Conservation (phyloP, 2,329 filamentous ascomycete species). For the Dactylellina parvicollis region DNA sequence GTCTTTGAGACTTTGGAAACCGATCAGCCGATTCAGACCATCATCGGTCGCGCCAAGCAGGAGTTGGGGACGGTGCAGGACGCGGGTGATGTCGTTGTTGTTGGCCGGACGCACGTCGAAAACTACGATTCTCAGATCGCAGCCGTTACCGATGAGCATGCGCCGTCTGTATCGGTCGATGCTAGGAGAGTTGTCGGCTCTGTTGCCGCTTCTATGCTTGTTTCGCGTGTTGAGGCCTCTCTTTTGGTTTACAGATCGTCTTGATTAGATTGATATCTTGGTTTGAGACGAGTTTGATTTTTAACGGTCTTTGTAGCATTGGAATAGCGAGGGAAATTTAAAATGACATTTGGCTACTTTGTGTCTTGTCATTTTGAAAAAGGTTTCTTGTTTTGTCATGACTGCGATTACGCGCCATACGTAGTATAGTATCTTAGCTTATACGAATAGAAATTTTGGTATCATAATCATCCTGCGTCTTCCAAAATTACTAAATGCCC, state of each 20-base stretch:
- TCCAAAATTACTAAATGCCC: no score
- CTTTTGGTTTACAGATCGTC: slow-evolving; percentile 30
- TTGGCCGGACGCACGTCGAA: slow-evolving; percentile 67
- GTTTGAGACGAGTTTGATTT: no score
- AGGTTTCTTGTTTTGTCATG: no score
- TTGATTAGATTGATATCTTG: no score
- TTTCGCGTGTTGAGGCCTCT: slow-evolving; percentile 25
- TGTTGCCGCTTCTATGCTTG: slow-evolving; percentile 66
- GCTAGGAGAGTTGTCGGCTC: slow-evolving; percentile 68
- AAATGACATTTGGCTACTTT: no score
- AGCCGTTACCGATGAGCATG: slow-evolving; percentile 53
- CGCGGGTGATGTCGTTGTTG: slow-evolving; percentile 75
- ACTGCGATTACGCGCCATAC: no score
- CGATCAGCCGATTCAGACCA: slow-evolving; percentile 55
- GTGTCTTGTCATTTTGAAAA: no score
- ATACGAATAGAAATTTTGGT: no score
- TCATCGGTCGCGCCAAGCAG: slow-evolving; percentile 63
- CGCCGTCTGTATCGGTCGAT: slow-evolving; percentile 60
- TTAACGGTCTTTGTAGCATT: no score
- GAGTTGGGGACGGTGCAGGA: slow-evolving; percentile 72
- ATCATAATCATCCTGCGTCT: no score
- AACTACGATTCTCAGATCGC: slow-evolving; percentile 44
- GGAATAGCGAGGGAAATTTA: no score
- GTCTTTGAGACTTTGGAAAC: slow-evolving; percentile 64
- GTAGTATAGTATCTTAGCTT: no score